phyloP scores from a whole-genome alignment of 768 basidiomycete genomes.

The Boletus sensibilis region DNA sequence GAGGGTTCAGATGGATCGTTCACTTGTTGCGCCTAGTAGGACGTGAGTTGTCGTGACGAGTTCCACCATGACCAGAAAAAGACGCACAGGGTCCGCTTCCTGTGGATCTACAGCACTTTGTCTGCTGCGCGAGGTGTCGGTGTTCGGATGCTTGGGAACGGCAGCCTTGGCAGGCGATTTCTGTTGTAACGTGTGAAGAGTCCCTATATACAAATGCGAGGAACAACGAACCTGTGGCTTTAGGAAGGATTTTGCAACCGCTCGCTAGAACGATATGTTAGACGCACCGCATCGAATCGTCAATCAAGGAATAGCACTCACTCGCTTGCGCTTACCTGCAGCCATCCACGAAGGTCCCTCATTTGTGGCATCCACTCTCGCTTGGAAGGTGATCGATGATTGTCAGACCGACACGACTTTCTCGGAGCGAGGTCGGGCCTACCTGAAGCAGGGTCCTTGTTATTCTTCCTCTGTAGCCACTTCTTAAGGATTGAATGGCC shows the following conservation, averaged over 20 bases:
- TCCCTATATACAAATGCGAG: background rate
- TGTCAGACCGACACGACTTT: background rate
- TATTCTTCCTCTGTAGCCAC: background rate
- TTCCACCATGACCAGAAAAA: background rate
- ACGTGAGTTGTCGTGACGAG: background rate
- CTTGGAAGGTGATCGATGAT: background rate
- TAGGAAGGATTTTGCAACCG: background rate
- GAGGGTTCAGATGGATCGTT: background rate
- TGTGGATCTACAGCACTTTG: background rate
- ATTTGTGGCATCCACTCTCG: background rate
- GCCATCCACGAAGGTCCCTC: background rate
- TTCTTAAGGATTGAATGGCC: background rate
- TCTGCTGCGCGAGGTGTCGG: accelerated
- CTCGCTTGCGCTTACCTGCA: background rate
- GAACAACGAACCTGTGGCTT: background rate
- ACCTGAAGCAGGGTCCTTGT: background rate
- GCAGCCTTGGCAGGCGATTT: background rate
- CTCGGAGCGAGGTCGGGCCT: no score
- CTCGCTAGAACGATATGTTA: background rate
- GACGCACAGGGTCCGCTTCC: background rate
- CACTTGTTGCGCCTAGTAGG: background rate
- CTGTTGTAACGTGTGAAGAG: background rate
- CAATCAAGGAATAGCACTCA: background rate
- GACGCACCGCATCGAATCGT: background rate
- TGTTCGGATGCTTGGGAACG: background rate